Percentiles rank a stretch among this genome's conserved stretches.
Evolutionary conservation across 306 rosid genomes (phyloP).

Genomic region (Parietaria judaica): DNA sequence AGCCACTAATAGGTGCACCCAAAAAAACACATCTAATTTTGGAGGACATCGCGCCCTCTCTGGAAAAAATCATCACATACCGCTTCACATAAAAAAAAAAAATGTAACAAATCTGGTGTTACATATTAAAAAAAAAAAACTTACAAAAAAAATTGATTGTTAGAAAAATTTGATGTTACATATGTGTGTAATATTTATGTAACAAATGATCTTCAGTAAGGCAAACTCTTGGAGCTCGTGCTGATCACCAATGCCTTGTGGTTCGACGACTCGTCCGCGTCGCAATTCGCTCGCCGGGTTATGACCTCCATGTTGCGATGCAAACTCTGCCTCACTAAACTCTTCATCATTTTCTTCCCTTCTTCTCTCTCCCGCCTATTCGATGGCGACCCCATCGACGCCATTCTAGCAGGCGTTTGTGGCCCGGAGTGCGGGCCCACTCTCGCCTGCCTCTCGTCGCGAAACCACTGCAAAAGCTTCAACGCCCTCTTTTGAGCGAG

Average conservation of each 20-base stretch:
- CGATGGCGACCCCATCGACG: slow-evolving; percentile 51
- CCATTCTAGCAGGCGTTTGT: slow-evolving; percentile 45
- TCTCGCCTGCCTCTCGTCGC: slow-evolving; percentile 60
- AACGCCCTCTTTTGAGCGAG: slow-evolving; percentile 84
- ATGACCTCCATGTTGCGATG: slow-evolving; percentile 79
- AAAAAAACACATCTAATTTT: no score
- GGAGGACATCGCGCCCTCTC: no score
- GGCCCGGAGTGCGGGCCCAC: slow-evolving; percentile 96
- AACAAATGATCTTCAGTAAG: slow-evolving; percentile 27
- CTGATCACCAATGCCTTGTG: slow-evolving; percentile 64
- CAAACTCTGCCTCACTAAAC: slow-evolving; percentile 79
- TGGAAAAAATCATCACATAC: no score
- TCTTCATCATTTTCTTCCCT: slow-evolving; percentile 87
- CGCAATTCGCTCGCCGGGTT: slow-evolving; percentile 57
- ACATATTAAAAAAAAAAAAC: not conserved
- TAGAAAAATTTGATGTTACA: not conserved
- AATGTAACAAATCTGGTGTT: no score
- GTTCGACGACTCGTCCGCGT: slow-evolving; percentile 40
- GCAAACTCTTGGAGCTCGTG: slow-evolving; percentile 92
- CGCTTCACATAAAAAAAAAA: no score
- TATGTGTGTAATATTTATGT: not conserved
- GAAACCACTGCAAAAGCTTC: slow-evolving; percentile 79
- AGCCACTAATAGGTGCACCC: no score
- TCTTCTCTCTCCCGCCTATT: slow-evolving; percentile 40
- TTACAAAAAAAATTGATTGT: not conserved